Percentiles rank a stretch among this genome's conserved stretches.
Conservation (phyloP, 768 basidiomycete genomes). For the Scleroderma bovista region DNA sequence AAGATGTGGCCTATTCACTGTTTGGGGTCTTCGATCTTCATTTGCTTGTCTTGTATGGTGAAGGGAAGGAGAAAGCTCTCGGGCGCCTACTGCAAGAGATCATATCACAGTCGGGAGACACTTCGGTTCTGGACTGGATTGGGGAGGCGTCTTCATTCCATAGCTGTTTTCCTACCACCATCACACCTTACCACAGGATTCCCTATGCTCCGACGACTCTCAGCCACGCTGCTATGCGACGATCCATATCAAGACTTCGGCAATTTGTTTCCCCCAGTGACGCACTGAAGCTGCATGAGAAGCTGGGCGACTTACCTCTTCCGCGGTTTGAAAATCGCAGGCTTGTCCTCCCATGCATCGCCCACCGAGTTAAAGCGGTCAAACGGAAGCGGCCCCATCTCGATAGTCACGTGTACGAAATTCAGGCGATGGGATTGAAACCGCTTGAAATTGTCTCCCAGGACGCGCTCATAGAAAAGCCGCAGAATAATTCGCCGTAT, state of each 20-base stretch:
- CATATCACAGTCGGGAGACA: not conserved
- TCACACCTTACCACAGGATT: not conserved
- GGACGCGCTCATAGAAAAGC: conserved; percentile 4
- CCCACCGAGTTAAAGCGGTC: conserved; percentile 15
- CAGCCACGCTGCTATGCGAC: not conserved
- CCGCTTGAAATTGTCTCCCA: conserved; percentile 13
- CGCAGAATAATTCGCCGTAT: not conserved
- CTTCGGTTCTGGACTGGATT: not conserved
- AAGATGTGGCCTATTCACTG: conserved; percentile 28
- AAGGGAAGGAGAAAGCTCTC: conserved; percentile 3
- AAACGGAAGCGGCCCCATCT: not conserved
- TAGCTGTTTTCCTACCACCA: not conserved
- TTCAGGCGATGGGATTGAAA: conserved; percentile 16
- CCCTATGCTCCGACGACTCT: not conserved
- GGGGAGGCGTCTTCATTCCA: not conserved
- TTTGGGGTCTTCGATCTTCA: conserved; percentile 21
- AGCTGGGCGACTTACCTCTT: not conserved
- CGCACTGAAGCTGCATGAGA: not conserved
- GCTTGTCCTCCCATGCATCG: conserved; percentile 5
- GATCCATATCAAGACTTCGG: not conserved
- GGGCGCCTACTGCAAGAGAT: not conserved
- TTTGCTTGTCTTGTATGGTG: conserved; percentile 11
- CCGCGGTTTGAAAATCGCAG: not conserved
- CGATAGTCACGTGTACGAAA: conserved; percentile 9
- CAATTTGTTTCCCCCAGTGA: not conserved